Evolutionary conservation across 768 basidiomycete genomes (phyloP), one percentile per base, ranked within the genome.

Genomic region (Mycena vitilis): DNA sequence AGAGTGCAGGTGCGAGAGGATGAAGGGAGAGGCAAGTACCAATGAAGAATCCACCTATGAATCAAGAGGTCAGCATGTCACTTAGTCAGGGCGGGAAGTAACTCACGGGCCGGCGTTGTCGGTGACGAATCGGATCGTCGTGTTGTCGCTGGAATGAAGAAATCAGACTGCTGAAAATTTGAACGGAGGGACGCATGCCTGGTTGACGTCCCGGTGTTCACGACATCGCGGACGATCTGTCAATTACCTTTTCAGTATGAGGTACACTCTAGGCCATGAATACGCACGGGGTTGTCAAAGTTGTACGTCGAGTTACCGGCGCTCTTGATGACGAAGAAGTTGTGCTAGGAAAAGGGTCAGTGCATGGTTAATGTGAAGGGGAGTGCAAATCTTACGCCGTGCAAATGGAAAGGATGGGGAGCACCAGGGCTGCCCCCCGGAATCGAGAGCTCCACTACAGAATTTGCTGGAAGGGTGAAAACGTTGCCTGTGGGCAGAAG

Each of bases 111-210:
- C 63, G 34, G 63, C 54, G 11, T 65, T 90, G 73, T 90, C 83
- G 4, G 88, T 87, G n/a, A 78, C 68, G 76, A 87, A 89, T 6
- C 87, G 83, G 53, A 90, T 77, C 37, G 65, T 66, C 4, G 81
- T 82, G 48, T 84, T 82, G 72, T 84, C 72, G 73, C 78, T 77
- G 10, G 63, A 60, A 23, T 22, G 25, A 80, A 67, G 78, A 63
- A 9, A 60, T 71, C 54, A 45, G 44, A 42, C 10, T 16, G 2
- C 18, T 45, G 16, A 6, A 16, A 3, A 20, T 15, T 6, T 45
- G 44, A 20, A 18, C 13, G 20, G 0, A 22, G 10, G 1, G 3
- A 38, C 8, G 49, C 53, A 9, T 36, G 66, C 69, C 59, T 57
- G 4, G 48, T 54, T 6, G 22, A 25, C 0, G 60, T 6, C 1